phyloP scores from a whole-genome alignment of 176 grass and related monocot genomes.

The Secale cereale region DNA sequence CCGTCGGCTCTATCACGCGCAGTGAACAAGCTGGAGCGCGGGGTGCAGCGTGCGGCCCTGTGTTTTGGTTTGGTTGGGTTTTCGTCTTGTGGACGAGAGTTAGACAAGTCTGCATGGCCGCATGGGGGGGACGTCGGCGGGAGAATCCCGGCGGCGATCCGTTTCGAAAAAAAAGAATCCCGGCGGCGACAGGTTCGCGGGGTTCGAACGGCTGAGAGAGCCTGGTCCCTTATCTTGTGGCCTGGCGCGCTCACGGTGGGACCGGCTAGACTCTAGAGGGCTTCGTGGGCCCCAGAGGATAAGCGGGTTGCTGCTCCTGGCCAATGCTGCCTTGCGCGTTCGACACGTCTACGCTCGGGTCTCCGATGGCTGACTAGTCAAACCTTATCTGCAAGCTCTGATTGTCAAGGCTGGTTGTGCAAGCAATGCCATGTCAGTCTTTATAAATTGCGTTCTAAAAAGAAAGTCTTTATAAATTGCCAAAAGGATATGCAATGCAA shows the following conservation, averaged over 20 bases:
- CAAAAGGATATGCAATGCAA: too few relatives aligned
- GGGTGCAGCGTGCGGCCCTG: not conserved
- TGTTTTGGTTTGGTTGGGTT: not conserved
- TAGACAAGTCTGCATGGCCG: conserved; percentile 15
- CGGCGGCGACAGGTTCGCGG: not conserved
- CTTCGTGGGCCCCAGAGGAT: not conserved
- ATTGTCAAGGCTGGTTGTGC: too few relatives aligned
- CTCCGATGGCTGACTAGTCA: not conserved
- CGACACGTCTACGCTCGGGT: not conserved
- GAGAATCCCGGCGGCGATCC: not conserved
- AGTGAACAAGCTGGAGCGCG: not conserved
- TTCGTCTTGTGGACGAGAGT: not conserved
- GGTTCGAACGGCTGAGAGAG: not conserved
- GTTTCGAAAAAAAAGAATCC: too few relatives aligned
- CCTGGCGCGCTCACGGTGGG: not conserved
- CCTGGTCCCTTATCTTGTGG: conserved; percentile 9
- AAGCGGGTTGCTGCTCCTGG: not conserved
- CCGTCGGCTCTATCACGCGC: not conserved
- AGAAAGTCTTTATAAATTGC: too few relatives aligned
- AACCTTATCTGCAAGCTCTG: not conserved
- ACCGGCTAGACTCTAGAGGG: not conserved
- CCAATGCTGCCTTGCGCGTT: not conserved
- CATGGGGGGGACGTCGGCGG: not conserved
- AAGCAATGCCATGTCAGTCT: too few relatives aligned
- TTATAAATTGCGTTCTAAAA: too few relatives aligned